These are phyloP conservation scores for Mucor saturninus DNA, from an alignment of 371 early-diverging fungal genomes.

Conservation along the genomic window DNA sequence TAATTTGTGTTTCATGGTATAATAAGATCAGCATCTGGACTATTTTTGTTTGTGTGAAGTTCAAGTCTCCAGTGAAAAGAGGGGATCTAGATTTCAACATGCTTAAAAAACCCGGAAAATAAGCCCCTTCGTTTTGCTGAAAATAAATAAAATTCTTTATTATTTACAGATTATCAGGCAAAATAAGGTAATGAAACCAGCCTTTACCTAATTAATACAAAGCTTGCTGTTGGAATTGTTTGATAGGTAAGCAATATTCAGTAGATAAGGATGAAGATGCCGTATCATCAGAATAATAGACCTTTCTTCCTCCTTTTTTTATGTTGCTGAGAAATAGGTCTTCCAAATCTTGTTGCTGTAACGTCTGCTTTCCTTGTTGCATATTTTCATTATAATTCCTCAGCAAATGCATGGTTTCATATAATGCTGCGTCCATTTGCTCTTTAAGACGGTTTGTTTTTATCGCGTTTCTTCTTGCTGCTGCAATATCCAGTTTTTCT, in stretches of 20 bases:
- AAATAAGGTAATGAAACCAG: not conserved
- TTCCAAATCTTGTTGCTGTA: conserved; percentile 7
- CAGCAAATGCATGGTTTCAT: conserved; percentile 15
- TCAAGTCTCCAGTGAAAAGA: too few species aligned
- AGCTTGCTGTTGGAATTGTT: not conserved
- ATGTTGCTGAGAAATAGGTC: not conserved
- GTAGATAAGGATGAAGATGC: conserved; percentile 1
- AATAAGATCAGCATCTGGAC: not conserved
- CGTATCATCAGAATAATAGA: not conserved
- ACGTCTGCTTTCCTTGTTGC: not conserved
- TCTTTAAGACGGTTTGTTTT: conserved; percentile 13
- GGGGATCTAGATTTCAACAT: too few species aligned
- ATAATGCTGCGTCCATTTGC: conserved; percentile 19
- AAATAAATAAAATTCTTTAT: too few species aligned
- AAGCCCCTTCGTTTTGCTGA: too few species aligned
- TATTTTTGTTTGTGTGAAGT: not conserved
- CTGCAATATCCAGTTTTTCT: conserved; percentile 21
- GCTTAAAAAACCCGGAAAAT: too few species aligned
- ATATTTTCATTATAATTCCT: not conserved
- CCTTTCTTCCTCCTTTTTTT: not conserved
- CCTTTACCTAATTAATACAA: not conserved
- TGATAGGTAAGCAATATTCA: not conserved
- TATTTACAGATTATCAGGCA: not conserved
- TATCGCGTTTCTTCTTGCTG: conserved; percentile 20
- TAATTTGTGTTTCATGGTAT: not conserved